phyloP scores from a whole-genome alignment of 106 monocot genomes.

The Acanthochlamys bracteata region DNA sequence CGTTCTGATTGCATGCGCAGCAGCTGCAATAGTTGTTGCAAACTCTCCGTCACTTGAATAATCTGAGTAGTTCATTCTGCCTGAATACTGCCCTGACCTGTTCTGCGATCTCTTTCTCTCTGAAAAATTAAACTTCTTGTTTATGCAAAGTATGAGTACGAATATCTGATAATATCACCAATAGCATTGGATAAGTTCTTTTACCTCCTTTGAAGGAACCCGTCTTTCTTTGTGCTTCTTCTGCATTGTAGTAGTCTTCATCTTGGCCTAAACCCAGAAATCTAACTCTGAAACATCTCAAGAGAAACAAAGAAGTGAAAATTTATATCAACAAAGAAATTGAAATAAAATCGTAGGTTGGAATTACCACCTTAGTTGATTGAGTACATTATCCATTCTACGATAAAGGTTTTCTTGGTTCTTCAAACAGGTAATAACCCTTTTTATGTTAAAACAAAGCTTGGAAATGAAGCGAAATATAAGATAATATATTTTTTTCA shows the following conservation, averaged over 20 bases:
- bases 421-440: not conserved
- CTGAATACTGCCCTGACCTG: constrained; percentile 23
- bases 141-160: too few relatives aligned
- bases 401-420: too few relatives aligned
- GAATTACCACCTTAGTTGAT: too few relatives aligned
- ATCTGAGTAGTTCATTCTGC: constrained; percentile 23
- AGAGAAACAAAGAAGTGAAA: not conserved
- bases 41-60: constrained; percentile 22
- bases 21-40: constrained; percentile 59
- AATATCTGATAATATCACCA: too few relatives aligned
- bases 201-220: constrained; percentile 32
- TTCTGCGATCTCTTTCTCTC: constrained; percentile 17
- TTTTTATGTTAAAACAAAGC: not conserved
- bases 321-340: too few relatives aligned
- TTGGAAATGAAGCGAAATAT: not conserved
- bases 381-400: too few relatives aligned
- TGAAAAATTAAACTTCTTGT: constrained; percentile 2
- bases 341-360: too few relatives aligned
- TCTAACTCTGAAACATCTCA: constrained; percentile 15
- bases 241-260: constrained; percentile 11
- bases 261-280: constrained; percentile 12
- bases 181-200: too few relatives aligned
- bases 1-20: constrained; percentile 49
- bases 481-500: not conserved
- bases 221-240: constrained; percentile 17